Base-by-base conservation (phyloP, 345 rosid species). In the Boechera divaricarpa region DNA sequence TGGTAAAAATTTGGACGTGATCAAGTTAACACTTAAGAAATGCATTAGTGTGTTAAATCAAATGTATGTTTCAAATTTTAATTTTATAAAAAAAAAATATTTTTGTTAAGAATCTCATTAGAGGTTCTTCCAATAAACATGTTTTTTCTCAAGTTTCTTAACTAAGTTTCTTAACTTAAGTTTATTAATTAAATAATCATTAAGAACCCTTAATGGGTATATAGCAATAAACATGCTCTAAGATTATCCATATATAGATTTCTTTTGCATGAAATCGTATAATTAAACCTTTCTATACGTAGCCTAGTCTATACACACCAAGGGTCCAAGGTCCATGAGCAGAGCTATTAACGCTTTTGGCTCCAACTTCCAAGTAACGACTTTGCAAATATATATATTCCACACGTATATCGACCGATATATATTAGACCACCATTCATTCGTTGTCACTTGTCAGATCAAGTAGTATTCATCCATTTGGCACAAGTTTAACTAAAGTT, bases 351-450 rank as follows among this genome's bases (percentile, higher is more conserved):
- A 52, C 47, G 26, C 49, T 38, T 38, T 68, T 36, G 8, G 72
- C 49, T 36, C 49, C 48, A 53, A 26, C 49, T 68, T 68, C 35
- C 47, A 67, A 52, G 71, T 38, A 68, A 53, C 32, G 28, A 53
- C 15, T 53, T 10, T 1, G 72, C 36, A 35, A 52, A 10, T 49
- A n/a, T 49, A 16, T 15, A 44, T 9, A 64, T 44, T 63, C 4
- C 24, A 57, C 38, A 63, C 69, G 1, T 64, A 41, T 21, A 21
- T 21, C 24, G 24, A 21, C 24, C 38, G 1, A 48, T 66, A 49
- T 3, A 48, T 18, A 11, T 13, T 66, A 67, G 44, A 49, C 18
- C 32, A 66, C 4, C 3, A 48, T 31, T 32, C 11, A 67, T 67
- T 67, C 35, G 47, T 68, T 36, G 49, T 5, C 39, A 47, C 51